These are phyloP conservation scores for Phyllosticta citriasiana DNA, from an alignment of 2,329 filamentous ascomycete species.

Conservation along the genomic window DNA sequence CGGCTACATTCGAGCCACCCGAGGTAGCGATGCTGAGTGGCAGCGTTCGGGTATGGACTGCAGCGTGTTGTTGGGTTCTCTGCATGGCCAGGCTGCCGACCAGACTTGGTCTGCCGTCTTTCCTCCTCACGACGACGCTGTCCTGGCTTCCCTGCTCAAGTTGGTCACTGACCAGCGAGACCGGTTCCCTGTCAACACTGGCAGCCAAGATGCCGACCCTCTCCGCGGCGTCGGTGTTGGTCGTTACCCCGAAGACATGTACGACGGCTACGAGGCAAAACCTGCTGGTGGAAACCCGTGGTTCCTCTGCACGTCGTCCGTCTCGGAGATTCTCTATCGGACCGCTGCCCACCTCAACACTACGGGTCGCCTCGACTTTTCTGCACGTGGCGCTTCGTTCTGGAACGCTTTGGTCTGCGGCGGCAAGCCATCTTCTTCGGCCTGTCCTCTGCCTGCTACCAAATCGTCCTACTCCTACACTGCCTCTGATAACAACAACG, in stretches of 20 bases:
- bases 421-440: constrained; percentile 10
- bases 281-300: constrained; percentile 29
- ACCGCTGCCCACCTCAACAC: constrained; percentile 22
- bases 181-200: constrained; percentile 30
- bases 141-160: constrained; percentile 27
- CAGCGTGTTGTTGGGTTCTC: constrained; percentile 27
- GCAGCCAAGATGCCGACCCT: constrained; percentile 37
- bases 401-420: constrained; percentile 24
- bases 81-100: constrained; percentile 25
- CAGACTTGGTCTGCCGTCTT: constrained; percentile 27
- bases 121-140: constrained; percentile 28
- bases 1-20: constrained; percentile 27
- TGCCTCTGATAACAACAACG: constrained; percentile 14
- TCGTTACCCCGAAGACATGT: constrained; percentile 35
- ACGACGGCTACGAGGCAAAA: constrained; percentile 26
- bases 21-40: constrained; percentile 30
- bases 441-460: not conserved
- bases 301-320: constrained; percentile 35
- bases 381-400: constrained; percentile 23
- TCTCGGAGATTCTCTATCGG: constrained; percentile 31
- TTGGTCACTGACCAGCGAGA: constrained; percentile 24
- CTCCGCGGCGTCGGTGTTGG: constrained; percentile 49
- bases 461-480: constrained; percentile 14
- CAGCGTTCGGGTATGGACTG: constrained; percentile 28
- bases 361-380: constrained; percentile 23